Base-by-base conservation (phyloP, 768 basidiomycete genomes). In the Lentinus brumalis region DNA sequence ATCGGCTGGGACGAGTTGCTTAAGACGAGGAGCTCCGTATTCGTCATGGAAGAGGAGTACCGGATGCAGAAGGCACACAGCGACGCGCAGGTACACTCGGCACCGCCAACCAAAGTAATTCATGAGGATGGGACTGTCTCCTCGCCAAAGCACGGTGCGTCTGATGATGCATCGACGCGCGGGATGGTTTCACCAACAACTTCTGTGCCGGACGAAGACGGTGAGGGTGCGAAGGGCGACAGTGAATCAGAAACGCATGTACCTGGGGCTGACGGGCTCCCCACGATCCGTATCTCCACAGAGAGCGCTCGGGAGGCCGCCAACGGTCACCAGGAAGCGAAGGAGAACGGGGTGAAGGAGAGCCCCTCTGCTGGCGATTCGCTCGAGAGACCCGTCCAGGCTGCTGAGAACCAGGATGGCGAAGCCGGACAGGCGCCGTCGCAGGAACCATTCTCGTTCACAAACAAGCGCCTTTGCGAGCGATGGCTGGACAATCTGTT, bases 1-100 rank as follows among this genome's bases (percentile, higher is more conserved):
- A 95, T 99, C 66, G 97, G 97, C 0, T 99, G 97, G 97, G 97
- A 99, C 76, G 97, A 98, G 77, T 84, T 98, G 3, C 82, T 99
- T 58, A 95, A 95, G 79, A 91, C 92, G 14, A 88, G 97, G 83
- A 94, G 92, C 73, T 77, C 80, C 40, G 97, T 99, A 14, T 98
- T 99, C 74, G 97, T 99, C 42, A 99, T 99, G 97, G 97, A 98
- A 73, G 96, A 99, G 72, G 97, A 99, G 73, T 99, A 99, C 72
- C 84, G 97, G 40, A 91, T 92, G 87, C 96, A 98, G 78, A 98
- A 98, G 72, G 88, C 91, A 2, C 85, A 91, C 5, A 77, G 72
- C 2, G 92, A 95, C 31, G 78, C 89, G n/a, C 78, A 80, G 50
- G 72, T 78, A 2, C 52, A 71, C 63, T n/a, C 65, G 3, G 50